Evolutionary conservation across 2,329 filamentous ascomycete species (phyloP).

Genomic region (Neonectria neomacrospora): DNA sequence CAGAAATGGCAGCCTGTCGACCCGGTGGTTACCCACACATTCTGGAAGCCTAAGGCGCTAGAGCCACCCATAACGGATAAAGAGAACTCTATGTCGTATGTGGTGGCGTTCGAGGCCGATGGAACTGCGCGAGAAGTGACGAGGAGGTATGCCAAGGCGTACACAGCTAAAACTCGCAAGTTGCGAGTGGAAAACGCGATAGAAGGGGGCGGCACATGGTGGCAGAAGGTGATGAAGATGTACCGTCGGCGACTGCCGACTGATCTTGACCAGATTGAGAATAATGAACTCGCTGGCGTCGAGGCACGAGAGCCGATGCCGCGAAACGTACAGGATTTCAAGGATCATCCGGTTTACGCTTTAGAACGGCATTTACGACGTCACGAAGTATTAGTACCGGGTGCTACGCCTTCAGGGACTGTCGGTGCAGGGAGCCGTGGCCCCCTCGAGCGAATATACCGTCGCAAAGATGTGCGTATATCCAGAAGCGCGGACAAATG

Average conservation of each 20-base stretch:
- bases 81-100: slow-evolving; percentile 83
- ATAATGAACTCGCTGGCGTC: slow-evolving; percentile 76
- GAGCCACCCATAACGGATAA: slow-evolving; percentile 85
- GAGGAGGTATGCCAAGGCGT: slow-evolving; percentile 85
- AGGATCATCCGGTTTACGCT: slow-evolving; percentile 84
- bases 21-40: slow-evolving; percentile 79
- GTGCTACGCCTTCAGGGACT: slow-evolving; percentile 77
- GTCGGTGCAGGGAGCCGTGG: slow-evolving; percentile 74
- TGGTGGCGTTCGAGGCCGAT: slow-evolving; percentile 85
- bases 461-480: slow-evolving; percentile 80
- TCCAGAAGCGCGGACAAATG: slow-evolving; percentile 87
- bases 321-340: slow-evolving; percentile 86
- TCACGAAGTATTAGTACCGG: slow-evolving; percentile 83
- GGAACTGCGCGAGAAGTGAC: slow-evolving; percentile 86
- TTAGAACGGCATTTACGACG: slow-evolving; percentile 85
- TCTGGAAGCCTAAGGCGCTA: slow-evolving; percentile 79
- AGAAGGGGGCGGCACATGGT: slow-evolving; percentile 64
- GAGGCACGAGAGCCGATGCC: slow-evolving; percentile 86
- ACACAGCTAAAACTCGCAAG: slow-evolving; percentile 88
- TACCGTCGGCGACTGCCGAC: slow-evolving; percentile 56
- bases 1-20: slow-evolving; percentile 95
- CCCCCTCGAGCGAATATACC: slow-evolving; percentile 80
- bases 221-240: slow-evolving; percentile 60
- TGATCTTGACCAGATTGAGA: slow-evolving; percentile 86
- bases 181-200: slow-evolving; percentile 75